These are phyloP conservation scores for Daedaleopsis nitida DNA, from an alignment of 768 basidiomycete species.

Conservation along the genomic window DNA sequence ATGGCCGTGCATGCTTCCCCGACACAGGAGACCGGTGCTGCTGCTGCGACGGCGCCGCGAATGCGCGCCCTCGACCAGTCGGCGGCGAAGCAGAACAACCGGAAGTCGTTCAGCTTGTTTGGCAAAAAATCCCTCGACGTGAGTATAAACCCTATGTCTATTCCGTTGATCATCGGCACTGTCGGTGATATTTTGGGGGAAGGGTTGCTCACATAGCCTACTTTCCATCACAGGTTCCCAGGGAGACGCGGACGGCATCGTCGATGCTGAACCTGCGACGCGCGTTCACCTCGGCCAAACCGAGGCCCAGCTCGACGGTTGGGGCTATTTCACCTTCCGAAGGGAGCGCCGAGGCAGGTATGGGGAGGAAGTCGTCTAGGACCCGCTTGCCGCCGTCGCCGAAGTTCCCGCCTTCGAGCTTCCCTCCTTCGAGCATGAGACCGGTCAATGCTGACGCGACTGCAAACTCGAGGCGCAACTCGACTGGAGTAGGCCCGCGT, in stretches of 20 bases:
- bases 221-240: constrained; percentile 4
- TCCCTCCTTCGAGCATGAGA: not conserved
- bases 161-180: not conserved
- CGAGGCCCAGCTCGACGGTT: constrained; percentile 26
- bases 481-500: constrained; percentile 22
- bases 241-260: constrained; percentile 29
- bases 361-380: constrained; percentile 1
- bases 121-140: constrained; percentile 20
- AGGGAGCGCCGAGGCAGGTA: not conserved
- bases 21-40: not conserved
- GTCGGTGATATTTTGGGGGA: not conserved
- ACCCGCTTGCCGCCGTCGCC: constrained; percentile 14
- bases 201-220: not conserved
- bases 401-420: constrained; percentile 6
- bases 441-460: not conserved
- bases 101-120: constrained; percentile 35
- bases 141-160: not conserved
- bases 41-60: constrained; percentile 8
- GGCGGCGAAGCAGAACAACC: constrained; percentile 23
- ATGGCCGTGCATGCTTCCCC: not conserved
- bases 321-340: constrained; percentile 37
- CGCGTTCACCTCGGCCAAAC: constrained; percentile 36
- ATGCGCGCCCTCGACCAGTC: constrained; percentile 13
- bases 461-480: constrained; percentile 31
- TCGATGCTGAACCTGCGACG: constrained; percentile 50